Base-by-base conservation (phyloP, 2,329 filamentous ascomycete genomes). In the Trichothecium roseum region DNA sequence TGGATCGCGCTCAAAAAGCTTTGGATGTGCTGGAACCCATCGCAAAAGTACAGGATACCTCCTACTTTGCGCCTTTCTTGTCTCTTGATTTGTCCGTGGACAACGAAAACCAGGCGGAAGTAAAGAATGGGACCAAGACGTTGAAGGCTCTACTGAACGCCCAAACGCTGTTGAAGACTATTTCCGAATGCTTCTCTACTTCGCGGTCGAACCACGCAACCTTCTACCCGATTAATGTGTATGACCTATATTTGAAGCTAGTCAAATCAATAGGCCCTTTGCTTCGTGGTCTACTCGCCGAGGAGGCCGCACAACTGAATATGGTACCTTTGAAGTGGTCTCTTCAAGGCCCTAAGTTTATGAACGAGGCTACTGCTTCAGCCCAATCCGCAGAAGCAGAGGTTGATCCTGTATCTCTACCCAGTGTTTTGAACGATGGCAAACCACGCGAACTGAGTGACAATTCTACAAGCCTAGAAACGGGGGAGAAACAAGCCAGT, bases 201-300 rank as follows among this genome's bases (percentile, higher is more conserved):
- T 72, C 74, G 36, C 27, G 85, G 38, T 73, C 78, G 18, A 68
- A 74, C 35, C 64, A 63, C 8, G 72, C 76, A 20, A 72, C 81
- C 9, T 83, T 95, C 48, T 77, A 74, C 37, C 72, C 77, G 18
- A 72, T 93, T 46, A 94, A 94, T 50, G 71, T 94, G 16, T 85
- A 80, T 22, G 89, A 96, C 54, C 80, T 85, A 53, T 94, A 94
- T 52, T 66, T 76, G 30, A 60, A 68, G n/a, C 63, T 95, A 27
- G 71, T 94, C 17, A 72, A 76, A 42, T 77, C 78, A 18, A 69
- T 96, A 24, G 87, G 86, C 4, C 78, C 78, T 17, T 63, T 98
- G 13, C 72, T 95, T 44, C 74, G 83, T 29, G 80, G 81, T 35
- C 83, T 86, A 40, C 69, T 94, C n/a, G 81, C 80, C 56, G 89